Conservation (phyloP, 1,284 basidiomycete genomes). For the Microbotryum lychnidis-dioicae region DNA sequence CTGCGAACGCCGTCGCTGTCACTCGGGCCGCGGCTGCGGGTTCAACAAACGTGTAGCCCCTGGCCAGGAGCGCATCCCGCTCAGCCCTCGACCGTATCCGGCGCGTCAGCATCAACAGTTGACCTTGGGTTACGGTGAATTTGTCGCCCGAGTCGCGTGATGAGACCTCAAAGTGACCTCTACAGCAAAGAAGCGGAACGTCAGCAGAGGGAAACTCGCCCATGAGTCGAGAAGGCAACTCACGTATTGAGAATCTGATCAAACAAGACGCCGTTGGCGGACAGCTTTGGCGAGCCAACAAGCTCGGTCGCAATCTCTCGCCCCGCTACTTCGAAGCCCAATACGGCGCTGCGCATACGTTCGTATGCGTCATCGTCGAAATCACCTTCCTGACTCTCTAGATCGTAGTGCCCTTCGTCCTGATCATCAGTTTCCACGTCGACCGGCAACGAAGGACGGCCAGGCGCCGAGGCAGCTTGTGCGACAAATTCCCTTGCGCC, state of each 20-base stretch:
- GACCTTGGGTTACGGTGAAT: slow-evolving; percentile 44
- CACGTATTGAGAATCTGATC: slow-evolving; percentile 45
- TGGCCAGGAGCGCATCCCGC: slow-evolving; percentile 40
- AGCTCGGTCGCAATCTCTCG: slow-evolving; percentile 20
- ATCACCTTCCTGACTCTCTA: no score
- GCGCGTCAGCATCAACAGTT: slow-evolving; percentile 44
- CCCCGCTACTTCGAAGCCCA: slow-evolving; percentile 23
- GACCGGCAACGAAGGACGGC: no score
- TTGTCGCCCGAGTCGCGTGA: slow-evolving; percentile 19
- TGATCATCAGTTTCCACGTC: no score
- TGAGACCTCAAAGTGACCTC: slow-evolving; percentile 35
- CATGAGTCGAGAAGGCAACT: slow-evolving; percentile 14
- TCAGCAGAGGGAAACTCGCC: background rate
- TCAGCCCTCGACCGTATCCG: slow-evolving; percentile 40
- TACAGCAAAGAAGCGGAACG: slow-evolving; percentile 3
- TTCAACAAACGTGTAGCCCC: slow-evolving; percentile 44
- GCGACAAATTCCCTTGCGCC: no score
- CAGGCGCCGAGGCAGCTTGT: no score
- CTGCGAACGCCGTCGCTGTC: slow-evolving; percentile 42
- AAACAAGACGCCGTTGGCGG: slow-evolving; percentile 41
- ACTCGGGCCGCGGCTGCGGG: slow-evolving; percentile 39
- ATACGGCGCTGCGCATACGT: slow-evolving; percentile 10
- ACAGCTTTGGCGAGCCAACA: slow-evolving; percentile 4
- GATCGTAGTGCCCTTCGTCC: no score
- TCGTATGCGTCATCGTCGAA: slow-evolving; percentile 4